Conservation (phyloP, 2,329 filamentous ascomycete genomes). For the Fusarium caatingaense region DNA sequence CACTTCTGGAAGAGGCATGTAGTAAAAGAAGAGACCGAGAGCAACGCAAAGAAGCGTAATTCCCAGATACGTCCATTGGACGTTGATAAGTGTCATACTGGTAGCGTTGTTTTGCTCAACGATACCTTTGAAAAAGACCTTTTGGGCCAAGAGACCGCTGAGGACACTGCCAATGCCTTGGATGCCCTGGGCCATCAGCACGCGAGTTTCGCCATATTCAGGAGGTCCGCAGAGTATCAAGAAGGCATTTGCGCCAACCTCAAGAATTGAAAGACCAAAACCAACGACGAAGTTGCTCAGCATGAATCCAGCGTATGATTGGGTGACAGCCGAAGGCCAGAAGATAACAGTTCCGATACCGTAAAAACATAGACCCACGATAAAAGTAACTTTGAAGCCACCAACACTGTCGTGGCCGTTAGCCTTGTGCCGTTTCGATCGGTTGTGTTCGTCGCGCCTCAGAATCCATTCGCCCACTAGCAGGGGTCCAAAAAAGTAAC, state of each 20-base stretch:
- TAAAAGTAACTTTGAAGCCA: constrained; percentile 85
- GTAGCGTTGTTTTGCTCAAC: constrained; percentile 48
- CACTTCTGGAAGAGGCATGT: constrained; percentile 73
- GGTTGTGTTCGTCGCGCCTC: constrained; percentile 71
- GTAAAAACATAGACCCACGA: constrained; percentile 80
- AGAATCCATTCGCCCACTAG: constrained; percentile 78
- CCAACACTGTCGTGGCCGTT: constrained; percentile 60
- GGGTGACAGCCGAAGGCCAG: constrained; percentile 82
- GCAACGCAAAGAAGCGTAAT: constrained; percentile 79
- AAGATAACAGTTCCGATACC: constrained; percentile 84
- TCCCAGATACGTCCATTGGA: constrained; percentile 88
- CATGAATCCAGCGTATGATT: constrained; percentile 82
- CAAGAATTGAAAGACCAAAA: constrained; percentile 79
- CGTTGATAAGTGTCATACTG: constrained; percentile 70
- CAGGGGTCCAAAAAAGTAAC: constrained; percentile 76
- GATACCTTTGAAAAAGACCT: constrained; percentile 76
- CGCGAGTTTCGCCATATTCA: constrained; percentile 77
- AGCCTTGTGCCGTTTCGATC: constrained; percentile 55
- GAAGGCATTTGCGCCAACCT: constrained; percentile 85
- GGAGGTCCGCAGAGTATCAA: constrained; percentile 77
- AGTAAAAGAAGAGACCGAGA: constrained; percentile 76
- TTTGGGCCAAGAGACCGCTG: constrained; percentile 77
- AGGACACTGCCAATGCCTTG: constrained; percentile 81
- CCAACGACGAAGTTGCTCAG: constrained; percentile 80
- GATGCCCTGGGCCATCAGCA: constrained; percentile 80